Base-by-base conservation (phyloP, 345 rosid species). In the Gossypium raimondii region DNA sequence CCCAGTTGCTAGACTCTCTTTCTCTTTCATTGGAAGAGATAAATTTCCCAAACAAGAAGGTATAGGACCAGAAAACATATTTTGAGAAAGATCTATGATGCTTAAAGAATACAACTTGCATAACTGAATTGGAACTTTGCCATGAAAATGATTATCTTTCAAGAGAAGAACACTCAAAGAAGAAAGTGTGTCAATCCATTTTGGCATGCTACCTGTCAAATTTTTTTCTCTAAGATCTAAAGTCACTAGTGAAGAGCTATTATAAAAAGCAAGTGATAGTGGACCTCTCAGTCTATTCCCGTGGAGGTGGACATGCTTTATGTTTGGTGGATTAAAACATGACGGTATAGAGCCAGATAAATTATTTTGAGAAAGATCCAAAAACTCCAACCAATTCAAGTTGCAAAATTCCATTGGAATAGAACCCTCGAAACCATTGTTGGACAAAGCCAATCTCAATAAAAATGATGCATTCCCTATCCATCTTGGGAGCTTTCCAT, bases 401-500 rank as follows among this genome's bases (percentile, higher is more conserved):
- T 52, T 51, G 25, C 81, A 81, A 0, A 75, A 64, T 11, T 34
- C 78, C 4, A 0, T 20, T 2, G 77, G 77, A 44, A 81, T 34
- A 1, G 53, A 10, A 14, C 81, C 84, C 3, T n/a, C 34, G 7
- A 81, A 62, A 16, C 16, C 1, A 59, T 81, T 81, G 47, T 61
- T 27, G 0, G 70, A 64, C 67, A 81, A 0, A 0, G 22, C 22
- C 1, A 81, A 67, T 12, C 1, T 24, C 0, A 0, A 0, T 56
- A 77, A 59, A 18, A 1, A 1, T 7, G 12, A 56, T 0, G 66
- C 0, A 9, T 61, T 57, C 12, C 29, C 34, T 1, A 81, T 66
- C 79, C 81, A 79, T 16, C 71, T 4, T 1, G 83, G 82, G 63
- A 85, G 67, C 0, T 9, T 13, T 2, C 83, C 81, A 0, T 20